These are phyloP conservation scores for Persicaria maculosa DNA, from an alignment of 148 eudicot species.

Conservation along the genomic window DNA sequence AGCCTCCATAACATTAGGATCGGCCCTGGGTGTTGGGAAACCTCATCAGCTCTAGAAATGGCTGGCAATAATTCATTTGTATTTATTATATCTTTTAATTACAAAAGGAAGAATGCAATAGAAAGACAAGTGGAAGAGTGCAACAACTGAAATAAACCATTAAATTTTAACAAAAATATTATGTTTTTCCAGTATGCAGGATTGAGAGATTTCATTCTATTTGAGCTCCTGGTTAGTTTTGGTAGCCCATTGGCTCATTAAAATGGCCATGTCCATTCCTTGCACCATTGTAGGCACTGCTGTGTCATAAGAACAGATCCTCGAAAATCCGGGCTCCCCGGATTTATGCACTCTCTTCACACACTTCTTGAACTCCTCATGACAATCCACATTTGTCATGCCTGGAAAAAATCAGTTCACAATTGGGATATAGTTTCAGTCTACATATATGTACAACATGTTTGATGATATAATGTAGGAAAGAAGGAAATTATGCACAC, in stretches of 20 bases:
- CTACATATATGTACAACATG: not conserved
- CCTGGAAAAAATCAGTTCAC: conserved; percentile 35
- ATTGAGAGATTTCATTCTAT: not conserved
- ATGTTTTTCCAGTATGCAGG: no score
- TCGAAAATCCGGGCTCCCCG: conserved; percentile 77
- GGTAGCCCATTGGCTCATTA: conserved; percentile 58
- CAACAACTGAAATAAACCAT: no score
- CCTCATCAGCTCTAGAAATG: no score
- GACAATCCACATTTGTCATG: conserved; percentile 72
- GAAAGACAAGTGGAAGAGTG: no score
- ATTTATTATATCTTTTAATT: no score
- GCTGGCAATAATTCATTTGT: no score
- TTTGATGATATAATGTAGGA: no score
- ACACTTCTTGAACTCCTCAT: conserved; percentile 93
- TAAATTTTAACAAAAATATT: no score
- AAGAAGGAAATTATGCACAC: no score
- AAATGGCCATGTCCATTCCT: conserved; percentile 96
- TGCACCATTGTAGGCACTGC: conserved; percentile 90
- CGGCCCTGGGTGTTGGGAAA: no score
- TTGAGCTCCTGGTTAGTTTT: conserved; percentile 45
- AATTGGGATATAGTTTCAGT: not conserved
- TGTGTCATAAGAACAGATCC: conserved; percentile 59
- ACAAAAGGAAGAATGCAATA: no score
- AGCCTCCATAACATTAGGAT: no score
- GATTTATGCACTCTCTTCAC: conserved; percentile 87